These are phyloP conservation scores for Senna tora DNA, from an alignment of 306 rosid genomes.

Conservation along the genomic window DNA sequence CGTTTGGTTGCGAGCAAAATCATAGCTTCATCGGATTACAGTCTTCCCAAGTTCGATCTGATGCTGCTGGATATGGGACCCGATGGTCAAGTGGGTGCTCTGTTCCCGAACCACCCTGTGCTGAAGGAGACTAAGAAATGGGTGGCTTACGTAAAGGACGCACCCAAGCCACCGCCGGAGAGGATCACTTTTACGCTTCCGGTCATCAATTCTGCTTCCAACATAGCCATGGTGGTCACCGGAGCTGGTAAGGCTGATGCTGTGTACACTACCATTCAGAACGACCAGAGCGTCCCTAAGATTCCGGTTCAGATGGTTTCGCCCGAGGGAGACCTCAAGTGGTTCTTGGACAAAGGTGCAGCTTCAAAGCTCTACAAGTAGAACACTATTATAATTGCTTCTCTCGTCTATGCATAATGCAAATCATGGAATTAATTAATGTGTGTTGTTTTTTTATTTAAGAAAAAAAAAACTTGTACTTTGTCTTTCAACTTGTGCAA, in stretches of 20 bases:
- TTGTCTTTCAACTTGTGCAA: no score
- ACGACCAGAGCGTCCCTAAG: slow-evolving; percentile 23
- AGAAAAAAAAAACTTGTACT: no score
- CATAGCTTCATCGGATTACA: slow-evolving; percentile 42
- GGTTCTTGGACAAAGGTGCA: slow-evolving; percentile 70
- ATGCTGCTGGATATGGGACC: slow-evolving; percentile 72
- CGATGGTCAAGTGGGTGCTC: slow-evolving; percentile 38
- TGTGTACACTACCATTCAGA: slow-evolving; percentile 50
- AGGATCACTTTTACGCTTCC: slow-evolving; percentile 69
- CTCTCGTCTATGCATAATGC: no score
- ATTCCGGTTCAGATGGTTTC: slow-evolving; percentile 58
- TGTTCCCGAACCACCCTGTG: slow-evolving; percentile 67
- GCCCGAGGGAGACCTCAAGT: slow-evolving; percentile 59
- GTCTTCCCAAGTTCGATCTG: slow-evolving; percentile 67
- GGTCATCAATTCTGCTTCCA: slow-evolving; percentile 61
- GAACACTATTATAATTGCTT: neutral
- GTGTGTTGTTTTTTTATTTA: no score
- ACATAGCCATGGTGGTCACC: slow-evolving; percentile 58
- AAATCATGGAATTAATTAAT: no score
- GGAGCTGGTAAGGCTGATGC: slow-evolving; percentile 59
- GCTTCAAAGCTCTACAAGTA: slow-evolving; percentile 57
- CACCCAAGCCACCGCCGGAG: slow-evolving; percentile 75
- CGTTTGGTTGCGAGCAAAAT: slow-evolving; percentile 46
- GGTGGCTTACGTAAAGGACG: slow-evolving; percentile 62
- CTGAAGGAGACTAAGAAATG: slow-evolving; percentile 55